Percentiles rank a stretch among this genome's conserved stretches.
phyloP scores from a whole-genome alignment of 805 yeast genomes.

The Myxozyma geophila region DNA sequence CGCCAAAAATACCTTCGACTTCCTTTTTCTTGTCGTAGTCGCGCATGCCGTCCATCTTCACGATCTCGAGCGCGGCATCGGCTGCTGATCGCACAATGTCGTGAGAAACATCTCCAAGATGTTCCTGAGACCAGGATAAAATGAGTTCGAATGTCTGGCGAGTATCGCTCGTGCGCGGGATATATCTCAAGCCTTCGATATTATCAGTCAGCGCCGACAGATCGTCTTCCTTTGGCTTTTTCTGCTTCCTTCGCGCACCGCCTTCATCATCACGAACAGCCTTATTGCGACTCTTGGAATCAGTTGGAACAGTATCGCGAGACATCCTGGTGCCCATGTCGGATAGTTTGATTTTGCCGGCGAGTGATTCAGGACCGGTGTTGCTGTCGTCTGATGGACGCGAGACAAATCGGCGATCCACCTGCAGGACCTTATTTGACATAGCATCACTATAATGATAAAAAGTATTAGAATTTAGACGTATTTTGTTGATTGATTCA shows the following conservation, averaged over 20 bases:
- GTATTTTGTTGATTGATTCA: neutral
- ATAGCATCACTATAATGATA: conserved; percentile 51
- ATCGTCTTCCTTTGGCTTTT: conserved; percentile 21
- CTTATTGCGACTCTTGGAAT: conserved; percentile 29
- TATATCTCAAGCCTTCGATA: conserved; percentile 60
- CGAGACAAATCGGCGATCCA: conserved; percentile 59
- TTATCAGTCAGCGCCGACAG: conserved; percentile 43
- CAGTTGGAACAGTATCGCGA: conserved; percentile 37
- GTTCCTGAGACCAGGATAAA: conserved; percentile 60
- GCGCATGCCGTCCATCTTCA: conserved; percentile 54
- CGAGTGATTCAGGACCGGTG: conserved; percentile 72
- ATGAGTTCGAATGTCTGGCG: conserved; percentile 58
- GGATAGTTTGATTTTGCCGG: conserved; percentile 64
- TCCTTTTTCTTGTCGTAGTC: conserved; percentile 55
- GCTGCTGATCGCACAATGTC: conserved; percentile 72
- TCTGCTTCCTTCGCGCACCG: conserved; percentile 10
- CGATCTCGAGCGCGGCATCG: conserved; percentile 61
- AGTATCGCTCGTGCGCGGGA: conserved; percentile 63
- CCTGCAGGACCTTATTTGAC: conserved; percentile 73
- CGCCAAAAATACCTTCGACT: conserved; percentile 56
- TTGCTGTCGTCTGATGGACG: conserved; percentile 54
- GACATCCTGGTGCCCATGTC: conserved; percentile 68
- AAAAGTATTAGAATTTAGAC: neutral
- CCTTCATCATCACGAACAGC: conserved; percentile 22
- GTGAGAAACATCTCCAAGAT: conserved; percentile 76